Base-by-base conservation (phyloP, 768 basidiomycete species). In the Suillus ampliporus region DNA sequence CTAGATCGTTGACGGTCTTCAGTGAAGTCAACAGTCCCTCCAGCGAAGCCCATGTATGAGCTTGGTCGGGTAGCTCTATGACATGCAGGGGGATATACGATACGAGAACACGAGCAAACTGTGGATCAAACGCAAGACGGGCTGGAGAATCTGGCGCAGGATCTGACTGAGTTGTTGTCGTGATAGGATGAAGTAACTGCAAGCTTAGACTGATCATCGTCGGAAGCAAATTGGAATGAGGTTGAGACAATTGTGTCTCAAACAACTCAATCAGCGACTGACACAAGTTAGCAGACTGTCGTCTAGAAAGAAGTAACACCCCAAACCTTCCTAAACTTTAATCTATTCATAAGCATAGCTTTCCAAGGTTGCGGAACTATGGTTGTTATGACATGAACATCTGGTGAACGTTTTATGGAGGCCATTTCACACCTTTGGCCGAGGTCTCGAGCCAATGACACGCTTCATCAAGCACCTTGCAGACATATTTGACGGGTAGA, bases 41-140 rank as follows among this genome's bases (percentile, higher is more conserved):
- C 2, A 91, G 65, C 1, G 79, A 76, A 31, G 80, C 67, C 85
- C 89, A 93, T 0, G 82, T 84, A 3, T 79, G 71, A 35, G 82
- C 76, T 52, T 82, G 76, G 5, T 82, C 67, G 0, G 86, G 85
- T 1, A 88, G 68, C 28, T 79, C 75, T 10, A 91, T 76, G 5
- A 86, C 76, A n/a, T 89, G 85, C 21, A 90, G 83, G 0, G 92
- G 92, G 66, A 90, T 84, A 61, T 84, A 85, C 35, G 86, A 88
- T 51, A 85, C 86, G 2, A 94, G 78, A 31, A 82, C 80, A n/a
- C 91, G 86, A 2, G 86, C 83, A 52, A 91, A 83, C 57, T 82
- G 79, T 0, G 89, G 86, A 67, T 93, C 90, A 53, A 93, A 90
- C 2, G 84, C 85, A 3, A 80, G 74, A 19, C 70, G 72, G 0